phyloP scores from a whole-genome alignment of 352 stramenopile genomes.

The Globisporangium recalcitrans region DNA sequence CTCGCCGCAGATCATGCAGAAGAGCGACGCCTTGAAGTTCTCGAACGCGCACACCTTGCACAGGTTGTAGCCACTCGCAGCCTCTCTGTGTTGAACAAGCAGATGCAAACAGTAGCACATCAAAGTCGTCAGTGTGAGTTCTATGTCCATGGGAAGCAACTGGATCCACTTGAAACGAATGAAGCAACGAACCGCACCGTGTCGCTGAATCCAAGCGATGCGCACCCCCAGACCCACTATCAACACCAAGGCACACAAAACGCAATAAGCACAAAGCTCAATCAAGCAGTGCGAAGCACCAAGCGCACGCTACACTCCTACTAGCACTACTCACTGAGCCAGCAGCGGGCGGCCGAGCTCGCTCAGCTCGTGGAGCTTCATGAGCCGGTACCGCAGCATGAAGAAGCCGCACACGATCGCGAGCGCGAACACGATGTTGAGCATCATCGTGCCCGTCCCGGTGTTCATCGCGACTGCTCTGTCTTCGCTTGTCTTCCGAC shows the following conservation, averaged over 20 bases:
- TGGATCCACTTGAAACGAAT: background rate
- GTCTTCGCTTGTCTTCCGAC: background rate
- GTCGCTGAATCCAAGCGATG: slow-evolving; percentile 50
- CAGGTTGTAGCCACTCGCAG: slow-evolving; percentile 37
- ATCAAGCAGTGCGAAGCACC: background rate
- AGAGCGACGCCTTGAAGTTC: slow-evolving; percentile 49
- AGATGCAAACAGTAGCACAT: background rate
- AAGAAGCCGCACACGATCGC: slow-evolving; percentile 45
- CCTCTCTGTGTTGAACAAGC: slow-evolving; percentile 22
- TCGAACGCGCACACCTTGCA: slow-evolving; percentile 50
- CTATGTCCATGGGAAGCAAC: background rate
- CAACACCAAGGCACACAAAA: slow-evolving; percentile 12
- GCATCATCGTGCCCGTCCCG: slow-evolving; percentile 23
- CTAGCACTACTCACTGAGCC: slow-evolving; percentile 24
- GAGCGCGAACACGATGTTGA: slow-evolving; percentile 41
- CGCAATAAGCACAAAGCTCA: background rate
- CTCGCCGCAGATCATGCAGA: slow-evolving; percentile 45
- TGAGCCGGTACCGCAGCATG: slow-evolving; percentile 39
- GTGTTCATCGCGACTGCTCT: background rate
- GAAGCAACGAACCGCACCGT: slow-evolving; percentile 14
- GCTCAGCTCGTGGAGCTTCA: slow-evolving; percentile 37
- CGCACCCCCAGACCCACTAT: slow-evolving; percentile 20
- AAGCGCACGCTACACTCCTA: no score
- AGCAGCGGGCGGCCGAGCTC: slow-evolving; percentile 52
- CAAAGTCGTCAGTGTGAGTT: background rate